phyloP scores from a whole-genome alignment of 805 yeast genomes.

The Isabelozyma rhagii region DNA sequence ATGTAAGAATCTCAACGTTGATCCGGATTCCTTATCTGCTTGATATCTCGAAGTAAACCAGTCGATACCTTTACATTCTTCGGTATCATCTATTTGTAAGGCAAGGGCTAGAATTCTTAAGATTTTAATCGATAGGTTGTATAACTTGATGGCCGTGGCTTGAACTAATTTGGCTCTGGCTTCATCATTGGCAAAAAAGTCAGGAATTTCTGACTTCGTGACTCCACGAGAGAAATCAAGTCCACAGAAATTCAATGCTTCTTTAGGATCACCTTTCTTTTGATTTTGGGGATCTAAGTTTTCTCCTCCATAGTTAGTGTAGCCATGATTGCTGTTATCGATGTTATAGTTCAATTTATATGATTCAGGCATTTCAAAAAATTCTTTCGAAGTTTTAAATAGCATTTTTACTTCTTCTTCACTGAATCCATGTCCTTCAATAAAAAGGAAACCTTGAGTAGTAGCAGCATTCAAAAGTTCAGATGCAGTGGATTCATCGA shows the following conservation, averaged over 20 bases:
- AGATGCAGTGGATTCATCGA: slow-evolving; percentile 43
- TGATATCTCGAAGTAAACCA: slow-evolving; percentile 67
- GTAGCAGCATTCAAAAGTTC: slow-evolving; percentile 56
- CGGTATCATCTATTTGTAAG: slow-evolving; percentile 52
- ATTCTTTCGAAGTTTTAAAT: slow-evolving; percentile 48
- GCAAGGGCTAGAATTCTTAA: slow-evolving; percentile 60
- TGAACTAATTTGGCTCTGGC: slow-evolving; percentile 40
- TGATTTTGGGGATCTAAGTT: slow-evolving; percentile 38
- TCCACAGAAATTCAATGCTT: slow-evolving; percentile 65
- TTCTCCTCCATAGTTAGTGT: slow-evolving; percentile 54
- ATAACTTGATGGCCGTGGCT: slow-evolving; percentile 41
- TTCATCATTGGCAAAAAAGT: slow-evolving; percentile 40
- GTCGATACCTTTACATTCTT: slow-evolving; percentile 31
- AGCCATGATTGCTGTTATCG: slow-evolving; percentile 57
- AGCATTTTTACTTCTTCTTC: slow-evolving; percentile 50
- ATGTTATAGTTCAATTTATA: slow-evolving; percentile 52
- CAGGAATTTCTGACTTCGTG: slow-evolving; percentile 44
- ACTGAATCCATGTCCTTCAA: slow-evolving; percentile 66
- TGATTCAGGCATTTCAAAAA: slow-evolving; percentile 48
- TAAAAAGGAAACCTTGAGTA: slow-evolving; percentile 62
- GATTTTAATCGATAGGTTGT: slow-evolving; percentile 46
- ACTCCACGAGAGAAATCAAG: slow-evolving; percentile 50
- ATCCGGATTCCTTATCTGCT: slow-evolving; percentile 51
- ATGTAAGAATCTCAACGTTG: slow-evolving; percentile 66
- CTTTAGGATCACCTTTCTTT: slow-evolving; percentile 57